Evolutionary conservation across 1,284 basidiomycete genomes (phyloP), one percentile per base, ranked within the genome.

Genomic region (Coriolopsis trogii): DNA sequence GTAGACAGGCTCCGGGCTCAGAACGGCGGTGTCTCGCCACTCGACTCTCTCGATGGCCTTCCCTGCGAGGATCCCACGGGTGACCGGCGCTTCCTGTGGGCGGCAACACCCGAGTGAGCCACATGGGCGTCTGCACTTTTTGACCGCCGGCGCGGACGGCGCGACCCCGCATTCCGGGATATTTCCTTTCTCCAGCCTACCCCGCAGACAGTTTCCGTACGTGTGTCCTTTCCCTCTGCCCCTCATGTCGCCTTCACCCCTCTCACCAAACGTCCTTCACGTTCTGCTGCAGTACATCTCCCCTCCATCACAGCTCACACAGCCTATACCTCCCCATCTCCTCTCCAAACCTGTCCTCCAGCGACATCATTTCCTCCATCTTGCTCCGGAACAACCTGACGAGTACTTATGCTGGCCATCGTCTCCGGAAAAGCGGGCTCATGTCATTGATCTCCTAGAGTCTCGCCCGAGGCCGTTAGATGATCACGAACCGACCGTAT

Each of bases 351-450:
- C 79, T 25, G 77, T 90, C 29, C 72, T 75, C 3, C 80, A 87
- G 65, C 76, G 88, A 36, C 88, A 89, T 62, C 78, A 80, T 63
- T 85, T 86, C 64, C 80, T 89, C 49, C 63, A 70, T 21, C 72
- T 89, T 51, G 64, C 74, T 15, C 73, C 78, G 9, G 71, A 79
- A 16, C 70, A 81, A 58, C 72, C 79, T 5, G 59, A 69, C 21
- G 72, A 78, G 6, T 90, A 90, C 63, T 73, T 90, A 41, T 79
- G 78, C 59, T 91, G 88, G 88, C 84, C 88, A 9, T 75, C 61
- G 63, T 42, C 69, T 67, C 57, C 70, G 62, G 55, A 69, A 71
- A 55, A 66, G 65, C 52, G 57, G 16, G 37, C 49, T 1, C 62
- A 55, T 33, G 63, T 64, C 31, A 64, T 79, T 46, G 69, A 73